These are phyloP conservation scores for Corymbia calophylla DNA, from an alignment of 441 rosid genomes.

Conservation along the genomic window DNA sequence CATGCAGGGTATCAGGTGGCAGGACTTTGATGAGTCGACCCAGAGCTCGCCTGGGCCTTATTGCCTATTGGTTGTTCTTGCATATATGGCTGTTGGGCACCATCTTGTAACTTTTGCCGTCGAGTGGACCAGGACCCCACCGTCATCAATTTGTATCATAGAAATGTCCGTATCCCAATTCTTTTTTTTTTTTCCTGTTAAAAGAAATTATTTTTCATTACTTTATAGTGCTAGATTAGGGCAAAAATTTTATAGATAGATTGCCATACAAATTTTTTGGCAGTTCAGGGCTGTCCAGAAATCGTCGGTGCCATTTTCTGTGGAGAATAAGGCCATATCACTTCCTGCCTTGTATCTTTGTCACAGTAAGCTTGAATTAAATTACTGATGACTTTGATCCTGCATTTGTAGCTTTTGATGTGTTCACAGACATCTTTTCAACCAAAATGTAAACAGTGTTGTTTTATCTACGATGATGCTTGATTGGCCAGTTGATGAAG, in stretches of 20 bases:
- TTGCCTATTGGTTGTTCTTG: constrained; percentile 65
- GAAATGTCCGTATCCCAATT: background rate
- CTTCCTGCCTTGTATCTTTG: background rate
- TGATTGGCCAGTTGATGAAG: background rate
- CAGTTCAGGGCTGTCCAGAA: background rate
- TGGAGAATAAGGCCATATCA: background rate
- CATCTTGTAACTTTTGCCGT: constrained; percentile 29
- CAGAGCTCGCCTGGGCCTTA: constrained; percentile 64
- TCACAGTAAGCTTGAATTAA: background rate
- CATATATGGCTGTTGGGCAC: constrained; percentile 78
- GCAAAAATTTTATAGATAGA: background rate
- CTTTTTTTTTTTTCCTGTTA: background rate
- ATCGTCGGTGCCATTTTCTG: background rate
- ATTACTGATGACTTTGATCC: background rate
- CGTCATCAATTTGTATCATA: background rate
- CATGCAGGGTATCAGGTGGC: constrained; percentile 77
- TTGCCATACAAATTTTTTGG: background rate
- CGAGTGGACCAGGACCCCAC: background rate
- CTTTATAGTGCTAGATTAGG: background rate
- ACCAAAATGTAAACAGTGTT: background rate
- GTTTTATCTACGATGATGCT: background rate
- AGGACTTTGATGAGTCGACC: constrained; percentile 77
- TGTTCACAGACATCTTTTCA: background rate
- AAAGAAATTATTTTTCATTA: background rate
- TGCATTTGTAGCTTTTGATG: background rate